Conservation (phyloP, 2,329 filamentous ascomycete species). For the Epichloe amarillans region DNA sequence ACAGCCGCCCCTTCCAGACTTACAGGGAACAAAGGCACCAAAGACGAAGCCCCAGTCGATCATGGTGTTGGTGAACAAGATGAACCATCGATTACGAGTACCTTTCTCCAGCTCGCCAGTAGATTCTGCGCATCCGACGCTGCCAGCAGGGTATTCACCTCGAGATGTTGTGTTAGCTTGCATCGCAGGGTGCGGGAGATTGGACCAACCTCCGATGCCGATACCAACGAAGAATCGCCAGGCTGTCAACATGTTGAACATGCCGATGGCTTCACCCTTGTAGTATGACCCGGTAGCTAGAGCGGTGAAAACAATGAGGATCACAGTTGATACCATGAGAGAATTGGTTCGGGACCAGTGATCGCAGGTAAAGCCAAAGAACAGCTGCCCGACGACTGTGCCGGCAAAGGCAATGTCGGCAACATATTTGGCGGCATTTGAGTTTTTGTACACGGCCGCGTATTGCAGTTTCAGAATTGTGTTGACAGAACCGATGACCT, state of each 20-base stretch:
- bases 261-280: slow-evolving; percentile 51
- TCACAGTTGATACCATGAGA: slow-evolving; percentile 66
- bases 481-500: slow-evolving; percentile 80
- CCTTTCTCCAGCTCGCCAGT: slow-evolving; percentile 71
- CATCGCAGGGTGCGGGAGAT: slow-evolving; percentile 32
- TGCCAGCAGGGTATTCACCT: slow-evolving; percentile 70
- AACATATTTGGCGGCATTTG: slow-evolving; percentile 59
- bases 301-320: slow-evolving; percentile 75
- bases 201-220: slow-evolving; percentile 52
- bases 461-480: slow-evolving; percentile 63
- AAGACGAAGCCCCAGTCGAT: slow-evolving; percentile 77
- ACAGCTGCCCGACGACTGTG: slow-evolving; percentile 67
- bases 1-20: slow-evolving; percentile 6
- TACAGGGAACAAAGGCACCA: slow-evolving; percentile 59
- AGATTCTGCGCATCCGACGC: slow-evolving; percentile 63
- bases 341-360: slow-evolving; percentile 76
- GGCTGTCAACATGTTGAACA: slow-evolving; percentile 64
- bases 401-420: slow-evolving; percentile 75
- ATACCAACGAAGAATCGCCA: slow-evolving; percentile 75
- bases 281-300: slow-evolving; percentile 67
- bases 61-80: slow-evolving; percentile 78
- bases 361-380: slow-evolving; percentile 72
- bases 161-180: not conserved
- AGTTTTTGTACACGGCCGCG: slow-evolving; percentile 51
- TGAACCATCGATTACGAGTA: slow-evolving; percentile 80